Conservation (phyloP, 2,329 filamentous ascomycete species). For the Dendrostoma leiphaemia region DNA sequence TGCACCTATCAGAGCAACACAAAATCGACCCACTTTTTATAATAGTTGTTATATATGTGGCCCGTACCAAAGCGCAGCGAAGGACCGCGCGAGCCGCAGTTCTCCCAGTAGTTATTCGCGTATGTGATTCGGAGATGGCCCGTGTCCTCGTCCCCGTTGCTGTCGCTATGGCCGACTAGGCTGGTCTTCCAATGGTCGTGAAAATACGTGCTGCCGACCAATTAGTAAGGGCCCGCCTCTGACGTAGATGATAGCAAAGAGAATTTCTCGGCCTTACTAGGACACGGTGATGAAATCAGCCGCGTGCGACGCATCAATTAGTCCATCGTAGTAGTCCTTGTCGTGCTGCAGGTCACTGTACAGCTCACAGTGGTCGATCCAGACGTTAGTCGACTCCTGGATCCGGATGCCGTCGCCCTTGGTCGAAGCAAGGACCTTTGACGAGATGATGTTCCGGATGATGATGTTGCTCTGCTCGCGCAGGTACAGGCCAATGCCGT, state of each 20-base stretch:
- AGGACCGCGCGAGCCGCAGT: conserved; percentile 43
- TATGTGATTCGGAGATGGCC: conserved; percentile 48
- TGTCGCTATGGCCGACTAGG: conserved; percentile 60
- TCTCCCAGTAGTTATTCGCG: conserved; percentile 48
- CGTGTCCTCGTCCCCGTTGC: conserved; percentile 40
- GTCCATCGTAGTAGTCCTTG: conserved; percentile 58
- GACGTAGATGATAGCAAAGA: background rate
- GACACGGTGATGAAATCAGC: conserved; percentile 44
- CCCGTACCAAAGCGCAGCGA: conserved; percentile 48
- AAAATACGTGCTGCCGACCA: conserved; percentile 30
- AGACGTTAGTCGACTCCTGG: conserved; percentile 39
- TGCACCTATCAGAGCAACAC: no score
- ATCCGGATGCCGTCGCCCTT: conserved; percentile 40
- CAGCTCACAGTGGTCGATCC: conserved; percentile 55
- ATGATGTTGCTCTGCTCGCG: conserved; percentile 44
- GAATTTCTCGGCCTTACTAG: conserved; percentile 12
- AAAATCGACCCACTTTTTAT: conserved; percentile 37
- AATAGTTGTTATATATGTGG: conserved; percentile 47
- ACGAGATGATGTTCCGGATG: conserved; percentile 44
- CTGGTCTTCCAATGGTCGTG: conserved; percentile 58
- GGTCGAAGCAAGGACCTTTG: conserved; percentile 30
- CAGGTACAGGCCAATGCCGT: conserved; percentile 39
- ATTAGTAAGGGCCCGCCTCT: no score
- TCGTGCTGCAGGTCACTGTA: conserved; percentile 47
- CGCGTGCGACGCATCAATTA: conserved; percentile 53